These are phyloP conservation scores for Glaciozyma antarctica DNA, from an alignment of 768 basidiomycete species.

Conservation along the genomic window DNA sequence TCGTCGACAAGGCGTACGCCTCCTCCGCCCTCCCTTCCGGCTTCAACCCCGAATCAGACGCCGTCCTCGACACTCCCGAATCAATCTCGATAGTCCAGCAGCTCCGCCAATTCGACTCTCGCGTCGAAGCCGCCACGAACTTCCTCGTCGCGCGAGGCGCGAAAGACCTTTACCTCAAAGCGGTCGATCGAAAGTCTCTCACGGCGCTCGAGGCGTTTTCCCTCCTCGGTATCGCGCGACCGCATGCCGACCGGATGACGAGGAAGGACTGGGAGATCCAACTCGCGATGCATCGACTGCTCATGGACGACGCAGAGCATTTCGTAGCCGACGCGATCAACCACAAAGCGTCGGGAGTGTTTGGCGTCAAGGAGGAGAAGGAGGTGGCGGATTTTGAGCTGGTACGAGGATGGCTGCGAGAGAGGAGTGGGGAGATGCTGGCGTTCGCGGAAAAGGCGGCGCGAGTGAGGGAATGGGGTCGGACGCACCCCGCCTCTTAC, in stretches of 20 bases:
- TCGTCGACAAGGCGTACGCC: background rate
- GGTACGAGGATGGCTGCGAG: conserved; percentile 48
- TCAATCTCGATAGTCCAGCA: background rate
- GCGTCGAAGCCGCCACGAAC: conserved; percentile 12
- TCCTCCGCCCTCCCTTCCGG: background rate
- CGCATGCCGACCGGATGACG: background rate
- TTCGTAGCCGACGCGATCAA: conserved; percentile 49
- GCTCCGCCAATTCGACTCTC: conserved; percentile 8
- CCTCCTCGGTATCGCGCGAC: background rate
- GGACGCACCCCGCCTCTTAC: background rate
- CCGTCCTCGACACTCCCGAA: background rate
- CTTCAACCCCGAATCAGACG: background rate
- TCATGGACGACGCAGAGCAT: conserved; percentile 50
- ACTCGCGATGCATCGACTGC: conserved; percentile 50
- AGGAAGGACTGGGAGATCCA: conserved; percentile 41
- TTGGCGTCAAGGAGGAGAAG: conserved; percentile 55
- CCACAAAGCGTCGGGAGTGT: conserved; percentile 48
- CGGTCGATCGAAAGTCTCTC: too few species aligned
- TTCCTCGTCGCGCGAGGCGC: conserved; percentile 4
- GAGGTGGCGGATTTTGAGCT: conserved; percentile 49
- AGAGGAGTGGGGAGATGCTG: conserved; percentile 39
- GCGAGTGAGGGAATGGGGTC: conserved; percentile 6
- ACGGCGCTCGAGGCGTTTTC: background rate
- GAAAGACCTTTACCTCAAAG: conserved; percentile 9
- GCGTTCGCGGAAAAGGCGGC: conserved; percentile 20